Base-by-base conservation (phyloP, 768 basidiomycete genomes). In the Tulasnella sp. region DNA sequence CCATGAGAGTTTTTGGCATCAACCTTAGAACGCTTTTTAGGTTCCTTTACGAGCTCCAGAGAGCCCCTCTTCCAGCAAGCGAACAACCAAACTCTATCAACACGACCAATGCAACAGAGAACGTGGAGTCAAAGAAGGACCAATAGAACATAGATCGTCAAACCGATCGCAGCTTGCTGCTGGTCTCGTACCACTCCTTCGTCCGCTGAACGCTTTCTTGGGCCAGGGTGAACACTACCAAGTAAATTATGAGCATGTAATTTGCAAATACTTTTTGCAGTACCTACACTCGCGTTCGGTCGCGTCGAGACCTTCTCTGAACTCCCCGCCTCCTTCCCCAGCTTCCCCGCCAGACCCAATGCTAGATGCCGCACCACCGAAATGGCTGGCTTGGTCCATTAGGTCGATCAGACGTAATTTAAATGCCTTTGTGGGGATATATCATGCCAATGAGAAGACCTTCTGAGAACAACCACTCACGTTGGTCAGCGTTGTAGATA, bases 231-330 rank as follows among this genome's bases (percentile, higher is more conserved):
- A 97, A 98, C 80, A 98, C 96, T 98, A 81, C 24, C n/a, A 18
- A 41, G n/a, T 44, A 31, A 44, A 16, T 9, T 22, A 37, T 42
- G n/a, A 73, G 34, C 40, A 58, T 20, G 22, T 46, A 64, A 64
- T 77, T 40, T 69, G 34, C 20, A 24, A 50, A n/a, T 40, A 44
- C 16, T 77, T 72, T 31, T 28, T 9, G 20, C 75, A 28, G 72
- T n/a, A 88, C 92, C 89, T 85, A 97, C 96, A 83, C 88, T 97
- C 96, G 82, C 97, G 90, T 85, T 98, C 96, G 20, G 94, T 95
- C n/a, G 90, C 91, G 79, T 98, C 96, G 81, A 98, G 89, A 1
- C 96, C 97, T 85, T 97, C 96, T 82, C 95, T 88, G 84, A 98
- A 98, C 18, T 90, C 87, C 82, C 93, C 92, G 8, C 87, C 84